These are phyloP conservation scores for Arabis alpina DNA, from an alignment of 345 rosid species.

Conservation along the genomic window DNA sequence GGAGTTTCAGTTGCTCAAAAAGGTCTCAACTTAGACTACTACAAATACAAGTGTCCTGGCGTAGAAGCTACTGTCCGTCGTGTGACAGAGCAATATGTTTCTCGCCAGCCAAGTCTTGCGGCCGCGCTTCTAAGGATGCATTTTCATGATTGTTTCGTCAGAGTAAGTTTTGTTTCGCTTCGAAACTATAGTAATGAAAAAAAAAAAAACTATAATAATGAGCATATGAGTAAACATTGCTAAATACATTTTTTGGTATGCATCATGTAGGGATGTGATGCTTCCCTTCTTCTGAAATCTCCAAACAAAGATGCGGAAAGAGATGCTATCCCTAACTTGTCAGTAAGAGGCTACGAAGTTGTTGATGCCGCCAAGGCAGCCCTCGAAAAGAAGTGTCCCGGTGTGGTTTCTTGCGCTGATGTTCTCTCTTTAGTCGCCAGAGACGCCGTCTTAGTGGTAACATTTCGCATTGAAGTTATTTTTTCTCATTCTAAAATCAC, in stretches of 20 bases:
- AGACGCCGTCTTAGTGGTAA: conserved; percentile 59
- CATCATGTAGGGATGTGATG: conserved; percentile 59
- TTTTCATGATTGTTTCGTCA: conserved; percentile 62
- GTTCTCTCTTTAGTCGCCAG: conserved; percentile 62
- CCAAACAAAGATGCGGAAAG: conserved; percentile 50
- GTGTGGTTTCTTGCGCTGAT: conserved; percentile 70
- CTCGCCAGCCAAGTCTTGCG: conserved; percentile 51
- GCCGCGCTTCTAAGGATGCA: conserved; percentile 54
- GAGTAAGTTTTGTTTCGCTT: conserved; percentile 42
- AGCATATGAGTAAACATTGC: neutral
- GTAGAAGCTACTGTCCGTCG: conserved; percentile 44
- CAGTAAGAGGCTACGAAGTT: conserved; percentile 55
- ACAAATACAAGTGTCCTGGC: conserved; percentile 47
- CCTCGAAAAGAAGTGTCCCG: conserved; percentile 49
- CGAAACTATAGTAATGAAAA: neutral
- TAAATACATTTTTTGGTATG: neutral
- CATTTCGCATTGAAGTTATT: neutral
- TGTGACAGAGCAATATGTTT: conserved; percentile 41
- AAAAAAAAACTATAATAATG: neutral
- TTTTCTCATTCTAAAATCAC: neutral
- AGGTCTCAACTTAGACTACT: conserved; percentile 44
- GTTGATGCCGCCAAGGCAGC: conserved; percentile 51
- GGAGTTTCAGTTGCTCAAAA: conserved; percentile 23
- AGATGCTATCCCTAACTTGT: conserved; percentile 46
- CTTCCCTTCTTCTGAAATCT: conserved; percentile 52